Evolutionary conservation across 768 basidiomycete genomes (phyloP), one percentile per base, ranked within the genome.

Genomic region (Boletales sp.): DNA sequence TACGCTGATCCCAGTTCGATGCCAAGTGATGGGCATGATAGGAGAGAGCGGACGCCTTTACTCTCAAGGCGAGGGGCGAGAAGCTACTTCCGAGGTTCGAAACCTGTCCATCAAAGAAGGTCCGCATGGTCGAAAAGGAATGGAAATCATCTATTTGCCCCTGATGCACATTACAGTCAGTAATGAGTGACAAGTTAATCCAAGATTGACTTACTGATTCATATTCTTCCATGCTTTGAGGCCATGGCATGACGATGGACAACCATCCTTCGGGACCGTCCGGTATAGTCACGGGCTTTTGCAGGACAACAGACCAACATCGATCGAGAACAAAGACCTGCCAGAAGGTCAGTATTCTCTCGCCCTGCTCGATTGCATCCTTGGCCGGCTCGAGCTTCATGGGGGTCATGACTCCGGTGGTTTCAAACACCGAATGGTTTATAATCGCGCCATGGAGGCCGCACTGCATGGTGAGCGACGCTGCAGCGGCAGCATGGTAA

Each of bases 241-340:
- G 87, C 87, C 87, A 91, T 12, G 87, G 86, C 60, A 83, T 83
- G 54, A 75, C 78, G 55, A 90, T 83, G 17, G 83, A 73, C 39
- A 79, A 73, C 56, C 72, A 77, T 11, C 77, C 71, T 47, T 81
- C 76, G 32, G 75, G 71, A 43, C 80, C 79, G 55, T 90, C 87
- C 14, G 82, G 79, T 37, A 90, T 80, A 37, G 82, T 72, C 10
- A 74, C 71, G 5, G 87, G 86, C 53, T 84, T 83, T 29, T 81
- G 83, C 7, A 90, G 75, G 10, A 82, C 78, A 6, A 84, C 82
- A 18, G 87, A 87, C 86, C 87, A 90, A 61, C 86, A 88, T 29
- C 84, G 80, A 66, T 92, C 89, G 55, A 90, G 72, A 58, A 81
- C 80, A 67, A 83, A 92, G 11, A 87, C 86, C 62, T 90, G 86